Percentiles rank a stretch among this genome's conserved stretches.
Evolutionary conservation across 2,329 filamentous ascomycete genomes (phyloP).

Genomic region (Ascomycota sp.): DNA sequence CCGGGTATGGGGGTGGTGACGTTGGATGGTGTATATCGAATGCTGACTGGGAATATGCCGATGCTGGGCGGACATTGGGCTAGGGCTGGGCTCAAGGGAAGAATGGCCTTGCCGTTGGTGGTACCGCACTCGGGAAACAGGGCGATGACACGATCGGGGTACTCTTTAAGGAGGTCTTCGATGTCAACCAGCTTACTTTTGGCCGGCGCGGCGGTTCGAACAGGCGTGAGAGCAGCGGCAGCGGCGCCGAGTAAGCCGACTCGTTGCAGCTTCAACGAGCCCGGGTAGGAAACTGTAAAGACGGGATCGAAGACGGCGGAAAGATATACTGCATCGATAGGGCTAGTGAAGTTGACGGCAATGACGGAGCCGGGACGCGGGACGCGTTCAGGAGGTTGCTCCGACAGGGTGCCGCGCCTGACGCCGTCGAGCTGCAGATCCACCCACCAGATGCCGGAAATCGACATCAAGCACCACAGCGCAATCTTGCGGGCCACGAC

Average conservation of each 20-base stretch:
- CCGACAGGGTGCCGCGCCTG: constrained; percentile 68
- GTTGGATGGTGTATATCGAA: constrained; percentile 75
- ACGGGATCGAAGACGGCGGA: constrained; percentile 91
- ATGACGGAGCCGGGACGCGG: constrained; percentile 68
- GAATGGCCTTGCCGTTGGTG: constrained; percentile 77
- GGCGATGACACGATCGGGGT: constrained; percentile 59
- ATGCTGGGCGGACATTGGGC: constrained; percentile 43
- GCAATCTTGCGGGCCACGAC: constrained; percentile 54
- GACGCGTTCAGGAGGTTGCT: constrained; percentile 51
- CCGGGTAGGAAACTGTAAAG: constrained; percentile 72
- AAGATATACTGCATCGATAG: constrained; percentile 82
- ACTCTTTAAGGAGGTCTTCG: constrained; percentile 37
- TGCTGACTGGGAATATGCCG: constrained; percentile 74
- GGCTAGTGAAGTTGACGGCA: constrained; percentile 77
- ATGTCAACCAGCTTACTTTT: constrained; percentile 36
- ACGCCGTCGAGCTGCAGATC: constrained; percentile 97
- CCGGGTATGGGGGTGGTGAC: constrained; percentile 79
- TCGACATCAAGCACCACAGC: constrained; percentile 69
- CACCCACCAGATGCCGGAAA: constrained; percentile 94
- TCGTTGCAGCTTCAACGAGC: constrained; percentile 49
- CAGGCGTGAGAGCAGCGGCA: constrained; percentile 45
- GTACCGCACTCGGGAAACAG: constrained; percentile 90
- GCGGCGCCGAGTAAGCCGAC: constrained; percentile 63
- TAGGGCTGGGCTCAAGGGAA: constrained; percentile 64
- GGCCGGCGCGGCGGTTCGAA: constrained; percentile 24